A percentile compares a stretch with the other conserved stretches of the same genome.
These are phyloP conservation scores for Sporothrix humicola DNA, from an alignment of 2,329 filamentous ascomycete species.

Conservation along the genomic window DNA sequence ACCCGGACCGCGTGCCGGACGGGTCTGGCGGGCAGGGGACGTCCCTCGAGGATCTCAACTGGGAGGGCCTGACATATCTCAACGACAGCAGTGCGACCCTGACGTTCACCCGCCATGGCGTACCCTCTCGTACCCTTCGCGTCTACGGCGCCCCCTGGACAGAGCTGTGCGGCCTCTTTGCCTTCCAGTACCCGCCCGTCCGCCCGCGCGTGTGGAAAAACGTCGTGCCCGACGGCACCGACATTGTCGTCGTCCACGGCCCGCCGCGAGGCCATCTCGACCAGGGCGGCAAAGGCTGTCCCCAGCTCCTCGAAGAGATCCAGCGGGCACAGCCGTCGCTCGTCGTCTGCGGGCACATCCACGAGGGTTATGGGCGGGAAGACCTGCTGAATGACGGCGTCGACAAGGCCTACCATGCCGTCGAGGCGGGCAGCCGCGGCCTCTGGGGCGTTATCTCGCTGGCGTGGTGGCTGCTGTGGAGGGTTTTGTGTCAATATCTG, in stretches of 20 bases:
- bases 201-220: constrained; percentile 17
- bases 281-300: constrained; percentile 29
- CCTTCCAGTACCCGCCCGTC: constrained; percentile 40
- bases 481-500: no score
- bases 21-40: constrained; percentile 24
- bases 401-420: constrained; percentile 1
- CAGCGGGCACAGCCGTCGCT: background rate
- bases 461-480: background rate
- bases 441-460: background rate
- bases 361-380: constrained; percentile 25
- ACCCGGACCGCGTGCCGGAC: constrained; percentile 36
- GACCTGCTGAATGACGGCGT: constrained; percentile 22
- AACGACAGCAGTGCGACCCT: constrained; percentile 34
- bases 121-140: constrained; percentile 27
- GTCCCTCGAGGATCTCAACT: constrained; percentile 37
- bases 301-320: constrained; percentile 26
- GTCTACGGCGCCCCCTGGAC: constrained; percentile 41
- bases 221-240: constrained; percentile 22
- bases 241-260: constrained; percentile 31
- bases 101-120: background rate
- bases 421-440: background rate
- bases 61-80: constrained; percentile 39
- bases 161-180: constrained; percentile 38
- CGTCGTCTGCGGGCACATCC: constrained; percentile 33
- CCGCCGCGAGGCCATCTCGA: constrained; percentile 30